Conservation (phyloP, 225 moss, liverwort and hornwort genomes). For the Pseudoscleropodium purum region DNA sequence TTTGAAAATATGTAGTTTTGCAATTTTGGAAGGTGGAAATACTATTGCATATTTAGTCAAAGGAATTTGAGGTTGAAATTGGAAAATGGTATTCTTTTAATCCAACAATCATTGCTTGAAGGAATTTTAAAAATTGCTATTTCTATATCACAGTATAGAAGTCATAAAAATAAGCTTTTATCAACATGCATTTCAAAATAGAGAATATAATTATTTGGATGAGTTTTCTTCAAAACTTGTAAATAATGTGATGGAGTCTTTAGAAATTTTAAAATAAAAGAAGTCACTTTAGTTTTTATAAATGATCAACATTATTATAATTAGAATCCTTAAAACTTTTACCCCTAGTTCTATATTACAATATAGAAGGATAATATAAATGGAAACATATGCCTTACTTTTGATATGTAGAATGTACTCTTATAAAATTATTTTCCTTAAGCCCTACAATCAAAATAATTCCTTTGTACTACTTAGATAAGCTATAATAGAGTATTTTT, state of each 20-base stretch:
- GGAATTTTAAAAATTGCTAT: not conserved
- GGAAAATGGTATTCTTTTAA: accelerated
- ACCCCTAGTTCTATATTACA: not conserved
- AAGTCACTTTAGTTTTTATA: too few relatives aligned
- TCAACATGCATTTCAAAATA: not conserved
- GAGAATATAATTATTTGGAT: not conserved
- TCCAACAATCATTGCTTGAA: too few relatives aligned
- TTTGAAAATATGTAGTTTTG: not conserved
- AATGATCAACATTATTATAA: not conserved
- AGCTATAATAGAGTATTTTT: not conserved
- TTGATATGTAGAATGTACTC: not conserved
- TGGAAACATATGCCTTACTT: not conserved
- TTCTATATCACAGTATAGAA: not conserved
- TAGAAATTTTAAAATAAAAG: not conserved
- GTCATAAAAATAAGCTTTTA: not conserved
- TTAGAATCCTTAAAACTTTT: not conserved
- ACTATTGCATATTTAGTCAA: not conserved
- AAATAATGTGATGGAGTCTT: not conserved
- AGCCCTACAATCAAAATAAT: not conserved
- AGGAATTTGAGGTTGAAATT: not conserved
- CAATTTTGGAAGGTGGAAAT: not conserved
- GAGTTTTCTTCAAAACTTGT: too few relatives aligned
- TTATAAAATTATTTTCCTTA: not conserved
- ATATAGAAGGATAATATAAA: not conserved
- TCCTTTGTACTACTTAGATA: not conserved